Evolutionary conservation across 768 basidiomycete species (phyloP).

Genomic region (Mrakia hoshinonis): DNA sequence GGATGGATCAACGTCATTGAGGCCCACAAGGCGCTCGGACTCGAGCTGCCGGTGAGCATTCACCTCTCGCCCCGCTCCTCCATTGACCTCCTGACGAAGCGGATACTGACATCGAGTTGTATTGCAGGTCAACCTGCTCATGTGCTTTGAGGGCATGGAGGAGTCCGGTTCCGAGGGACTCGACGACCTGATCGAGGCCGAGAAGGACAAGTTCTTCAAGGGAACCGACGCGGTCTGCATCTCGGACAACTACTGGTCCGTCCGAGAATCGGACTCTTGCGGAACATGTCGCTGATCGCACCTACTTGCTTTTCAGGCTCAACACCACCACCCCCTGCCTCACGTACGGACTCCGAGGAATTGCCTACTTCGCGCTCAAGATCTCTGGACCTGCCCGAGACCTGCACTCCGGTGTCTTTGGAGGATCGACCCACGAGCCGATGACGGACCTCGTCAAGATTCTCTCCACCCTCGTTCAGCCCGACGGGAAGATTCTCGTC

Average conservation of each 20-base stretch:
- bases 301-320: constrained; percentile 24
- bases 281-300: background rate
- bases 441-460: constrained; percentile 85
- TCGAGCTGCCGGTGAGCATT: constrained; percentile 73
- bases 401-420: constrained; percentile 78
- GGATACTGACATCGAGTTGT: too few species aligned
- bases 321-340: constrained; percentile 43
- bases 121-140: constrained; percentile 78
- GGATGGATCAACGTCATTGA: constrained; percentile 87
- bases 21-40: constrained; percentile 59
- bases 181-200: constrained; percentile 70
- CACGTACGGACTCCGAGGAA: constrained; percentile 81
- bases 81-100: too few species aligned
- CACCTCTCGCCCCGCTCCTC: too few species aligned
- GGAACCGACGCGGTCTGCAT: constrained; percentile 91
- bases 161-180: constrained; percentile 86
- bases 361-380: constrained; percentile 74
- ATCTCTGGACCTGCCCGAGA: constrained; percentile 77
- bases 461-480: constrained; percentile 72
- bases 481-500: constrained; percentile 71
- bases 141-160: constrained; percentile 96
- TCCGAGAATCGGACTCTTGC: background rate
- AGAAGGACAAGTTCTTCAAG: constrained; percentile 64
- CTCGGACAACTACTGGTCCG: constrained; percentile 76
- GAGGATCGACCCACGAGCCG: constrained; percentile 49